Evolutionary conservation across 768 basidiomycete species (phyloP).

Genomic region (Rhizopogon sp.): DNA sequence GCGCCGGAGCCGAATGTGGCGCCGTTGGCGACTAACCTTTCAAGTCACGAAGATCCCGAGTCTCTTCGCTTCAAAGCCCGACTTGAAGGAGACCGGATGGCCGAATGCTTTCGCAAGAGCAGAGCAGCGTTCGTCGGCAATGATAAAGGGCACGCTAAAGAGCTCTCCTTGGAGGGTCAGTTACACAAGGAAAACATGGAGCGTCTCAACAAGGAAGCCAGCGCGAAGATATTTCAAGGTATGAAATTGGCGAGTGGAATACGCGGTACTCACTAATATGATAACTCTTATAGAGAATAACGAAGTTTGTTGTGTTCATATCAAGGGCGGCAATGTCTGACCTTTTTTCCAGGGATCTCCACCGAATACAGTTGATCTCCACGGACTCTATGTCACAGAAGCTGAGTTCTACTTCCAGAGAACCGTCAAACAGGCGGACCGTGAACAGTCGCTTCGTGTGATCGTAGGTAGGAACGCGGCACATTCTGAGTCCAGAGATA

Average conservation of each 20-base stretch:
- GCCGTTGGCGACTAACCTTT: no score
- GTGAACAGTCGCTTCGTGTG: conserved; percentile 56
- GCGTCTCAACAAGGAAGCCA: conserved; percentile 65
- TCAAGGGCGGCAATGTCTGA: neutral
- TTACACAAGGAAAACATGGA: conserved; percentile 70
- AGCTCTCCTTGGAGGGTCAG: conserved; percentile 76
- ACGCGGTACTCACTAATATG: neutral
- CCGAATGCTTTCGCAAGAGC: conserved; percentile 50
- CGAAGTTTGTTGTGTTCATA: neutral
- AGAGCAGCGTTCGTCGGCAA: conserved; percentile 54
- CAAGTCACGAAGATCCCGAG: conserved; percentile 32
- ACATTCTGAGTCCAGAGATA: neutral
- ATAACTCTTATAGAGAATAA: conserved; percentile 3
- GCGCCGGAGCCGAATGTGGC: neutral
- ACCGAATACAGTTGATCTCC: conserved; percentile 72
- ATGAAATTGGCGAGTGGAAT: conserved; percentile 20
- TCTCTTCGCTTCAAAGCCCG: conserved; percentile 65
- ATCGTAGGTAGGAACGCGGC: conserved; percentile 61
- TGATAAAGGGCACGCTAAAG: conserved; percentile 69
- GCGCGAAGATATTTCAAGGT: conserved; percentile 80
- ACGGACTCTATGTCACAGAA: conserved; percentile 85
- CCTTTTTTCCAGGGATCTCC: conserved; percentile 21
- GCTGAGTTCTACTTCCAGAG: conserved; percentile 67
- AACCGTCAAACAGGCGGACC: conserved; percentile 44
- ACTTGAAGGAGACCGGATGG: conserved; percentile 70